Percentiles rank a stretch among this genome's conserved stretches.
Conservation (phyloP, 768 basidiomycete species). For the Boletus sp. region DNA sequence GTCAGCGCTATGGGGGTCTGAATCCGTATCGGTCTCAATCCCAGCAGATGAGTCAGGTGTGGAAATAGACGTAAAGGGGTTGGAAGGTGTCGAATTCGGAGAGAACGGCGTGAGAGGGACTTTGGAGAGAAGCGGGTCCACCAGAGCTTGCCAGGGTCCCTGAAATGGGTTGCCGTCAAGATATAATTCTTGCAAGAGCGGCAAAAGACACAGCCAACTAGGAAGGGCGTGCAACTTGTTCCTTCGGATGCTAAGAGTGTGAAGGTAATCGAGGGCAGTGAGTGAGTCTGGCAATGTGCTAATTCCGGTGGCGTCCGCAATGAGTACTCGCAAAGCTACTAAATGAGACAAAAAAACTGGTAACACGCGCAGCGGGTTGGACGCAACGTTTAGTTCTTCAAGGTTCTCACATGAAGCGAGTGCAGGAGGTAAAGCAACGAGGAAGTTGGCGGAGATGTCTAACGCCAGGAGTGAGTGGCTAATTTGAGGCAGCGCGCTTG, state of each 20-base stretch:
- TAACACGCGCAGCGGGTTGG: slow-evolving; percentile 89
- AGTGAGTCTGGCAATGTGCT: slow-evolving; percentile 73
- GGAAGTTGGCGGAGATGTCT: slow-evolving; percentile 88
- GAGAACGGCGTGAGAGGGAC: slow-evolving; percentile 57
- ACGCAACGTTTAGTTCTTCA: slow-evolving; percentile 92
- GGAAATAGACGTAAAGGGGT: slow-evolving; percentile 50
- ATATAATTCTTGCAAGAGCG: slow-evolving; percentile 77
- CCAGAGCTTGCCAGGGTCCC: slow-evolving; percentile 87
- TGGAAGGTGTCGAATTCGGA: slow-evolving; percentile 63
- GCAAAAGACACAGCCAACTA: slow-evolving; percentile 93
- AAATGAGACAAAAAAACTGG: slow-evolving; percentile 84
- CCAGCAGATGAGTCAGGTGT: slow-evolving; percentile 43
- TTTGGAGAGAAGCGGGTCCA: slow-evolving; percentile 78
- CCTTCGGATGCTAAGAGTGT: slow-evolving; percentile 84
- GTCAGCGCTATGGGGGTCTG: slow-evolving; percentile 46
- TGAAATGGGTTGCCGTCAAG: slow-evolving; percentile 98
- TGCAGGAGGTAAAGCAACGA: slow-evolving; percentile 78
- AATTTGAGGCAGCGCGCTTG: slow-evolving; percentile 67
- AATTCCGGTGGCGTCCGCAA: slow-evolving; percentile 90
- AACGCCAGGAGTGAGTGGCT: slow-evolving; percentile 80
- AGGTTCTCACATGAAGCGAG: slow-evolving; percentile 78
- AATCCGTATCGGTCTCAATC: slow-evolving; percentile 54
- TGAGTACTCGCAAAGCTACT: slow-evolving; percentile 76
- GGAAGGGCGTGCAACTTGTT: slow-evolving; percentile 89
- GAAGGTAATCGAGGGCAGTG: slow-evolving; percentile 70